Percentiles rank a stretch among this genome's conserved stretches.
Conservation (phyloP, 305 asterid genomes). For the Fraxinus floribunda region DNA sequence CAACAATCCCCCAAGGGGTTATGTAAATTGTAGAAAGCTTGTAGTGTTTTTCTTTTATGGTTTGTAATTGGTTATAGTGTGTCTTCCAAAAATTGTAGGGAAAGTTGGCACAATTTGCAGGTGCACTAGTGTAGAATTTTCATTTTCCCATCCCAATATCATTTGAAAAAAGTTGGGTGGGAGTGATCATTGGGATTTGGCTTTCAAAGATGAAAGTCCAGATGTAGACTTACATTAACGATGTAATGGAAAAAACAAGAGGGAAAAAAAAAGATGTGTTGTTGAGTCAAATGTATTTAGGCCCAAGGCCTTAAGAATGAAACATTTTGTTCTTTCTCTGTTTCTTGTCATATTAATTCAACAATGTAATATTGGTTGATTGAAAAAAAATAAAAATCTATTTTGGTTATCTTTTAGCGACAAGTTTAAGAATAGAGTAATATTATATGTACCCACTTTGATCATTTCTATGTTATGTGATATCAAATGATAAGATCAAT, state of each 20-base stretch:
- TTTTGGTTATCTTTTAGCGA: neutral
- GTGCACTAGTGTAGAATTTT: conserved; percentile 25
- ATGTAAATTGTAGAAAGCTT: conserved; percentile 53
- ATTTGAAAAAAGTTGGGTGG: conserved; percentile 40
- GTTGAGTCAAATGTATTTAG: conserved; percentile 24
- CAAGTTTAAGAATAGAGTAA: neutral
- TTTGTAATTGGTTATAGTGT: conserved; percentile 26
- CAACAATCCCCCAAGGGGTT: conserved; percentile 9
- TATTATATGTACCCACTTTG: neutral
- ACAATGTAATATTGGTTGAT: neutral
- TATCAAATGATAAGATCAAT: neutral
- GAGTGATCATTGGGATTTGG: conserved; percentile 36
- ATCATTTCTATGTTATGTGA: neutral
- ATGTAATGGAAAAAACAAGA: conserved; percentile 17
- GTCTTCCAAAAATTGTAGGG: conserved; percentile 18
- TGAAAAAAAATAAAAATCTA: neutral
- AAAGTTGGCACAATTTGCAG: conserved; percentile 28
- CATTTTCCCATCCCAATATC: conserved; percentile 32
- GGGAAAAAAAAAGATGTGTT: neutral
- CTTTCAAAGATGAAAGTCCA: conserved; percentile 65
- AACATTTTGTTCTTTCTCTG: neutral
- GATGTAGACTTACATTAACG: conserved; percentile 33
- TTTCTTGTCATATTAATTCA: neutral
- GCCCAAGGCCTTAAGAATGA: conserved; percentile 42
- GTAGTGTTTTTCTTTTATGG: conserved; percentile 19